Evolutionary conservation across 805 yeast genomes (phyloP), one percentile per base, ranked within the genome.

Genomic region (Ogataea paraovalis): DNA sequence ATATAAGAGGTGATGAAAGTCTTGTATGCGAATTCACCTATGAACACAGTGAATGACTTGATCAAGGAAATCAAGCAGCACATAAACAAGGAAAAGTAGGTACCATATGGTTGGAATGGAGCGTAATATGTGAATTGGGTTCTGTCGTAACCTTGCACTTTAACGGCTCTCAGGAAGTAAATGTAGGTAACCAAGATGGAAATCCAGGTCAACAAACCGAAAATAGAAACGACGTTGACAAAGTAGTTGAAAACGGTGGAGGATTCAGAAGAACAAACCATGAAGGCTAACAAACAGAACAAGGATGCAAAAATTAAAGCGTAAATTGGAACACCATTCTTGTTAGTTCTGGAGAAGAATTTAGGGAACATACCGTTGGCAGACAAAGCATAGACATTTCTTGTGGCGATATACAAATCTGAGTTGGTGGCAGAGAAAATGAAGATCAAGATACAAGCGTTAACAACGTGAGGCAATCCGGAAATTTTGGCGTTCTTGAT

Each of bases 341-440:
- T 79, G 68, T 79, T 81, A 16, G 89, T 82, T 55, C 67, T 78
- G 45, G 86, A 72, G 62, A 86, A 80, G 59, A 85, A 60, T 53
- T 68, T 72, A 53, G 94, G 94, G 10, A 92, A 90, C 60, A 80
- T 81, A 7, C 88, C 87, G 56, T 83, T 85, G 44, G 79, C 76
- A 1, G 94, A 78, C 53, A 87, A 69, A 33, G 87, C 85, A 60
- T 84, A 86, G 18, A 84, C 68, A 10, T 86, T 80, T 74, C 96
- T 77, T 19, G 94, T 80, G 25, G 87, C 86, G 62, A 83, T 82
- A 67, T 85, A 85, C 59, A 87, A 72, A 66, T 83, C 90, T 2
- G 90, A 83, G 69, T 86, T 87, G 10, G 87, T 83, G 41, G 95
- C 95, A 10, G 92, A 85, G 62, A 87, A 78, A 49, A 87, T 90